Evolutionary conservation across 225 moss, liverwort and hornwort genomes (phyloP), one percentile per base, ranked within the genome.

Genomic region (Neckera pumila): DNA sequence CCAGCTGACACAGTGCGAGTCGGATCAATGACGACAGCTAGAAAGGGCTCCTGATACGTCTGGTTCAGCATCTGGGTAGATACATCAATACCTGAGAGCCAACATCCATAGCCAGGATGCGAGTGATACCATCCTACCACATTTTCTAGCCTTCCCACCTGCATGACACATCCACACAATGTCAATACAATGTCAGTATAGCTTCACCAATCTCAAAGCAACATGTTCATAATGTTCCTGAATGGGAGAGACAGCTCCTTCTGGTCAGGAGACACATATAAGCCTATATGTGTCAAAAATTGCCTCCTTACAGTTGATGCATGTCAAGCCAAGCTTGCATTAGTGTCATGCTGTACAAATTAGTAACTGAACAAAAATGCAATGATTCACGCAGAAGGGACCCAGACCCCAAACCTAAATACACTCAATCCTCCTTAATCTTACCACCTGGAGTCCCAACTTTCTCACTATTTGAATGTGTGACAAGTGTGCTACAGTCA

Each of bases 61-160:
- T 98, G 98, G 88, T 96, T 98, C 89, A 97, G 92, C 95, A 97
- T 95, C 90, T 98, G 98, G 28, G 98, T 98, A 34, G 95, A 96
- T 54, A 96, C 98, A 65, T 98, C 88, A 84, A 97, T 98, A 84
- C 98, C 98, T 69, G 98, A 98, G 76, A 97, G 93, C 98, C 98
- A 98, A 89, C 98, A 98, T 67, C 98, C 98, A 85, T 98, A 98
- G 57, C 98, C 98, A 61, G 98, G 98, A 90, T 98, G 98, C 80
- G 96, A 98, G 84, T 98, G 97, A 92, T 98, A 98, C 98, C 98
- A 97, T 38, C 98, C 98, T 53, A 98, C 96, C 85, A 96, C 98
- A 88, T 98, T 97, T 84, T 98, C 98, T 76, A 95, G 91, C 93
- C 98, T 95, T 69, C 98, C 98, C 76, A 98, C 98, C 98, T 98